Conservation (phyloP, 2,329 filamentous ascomycete genomes). For the Trichoderma breve region DNA sequence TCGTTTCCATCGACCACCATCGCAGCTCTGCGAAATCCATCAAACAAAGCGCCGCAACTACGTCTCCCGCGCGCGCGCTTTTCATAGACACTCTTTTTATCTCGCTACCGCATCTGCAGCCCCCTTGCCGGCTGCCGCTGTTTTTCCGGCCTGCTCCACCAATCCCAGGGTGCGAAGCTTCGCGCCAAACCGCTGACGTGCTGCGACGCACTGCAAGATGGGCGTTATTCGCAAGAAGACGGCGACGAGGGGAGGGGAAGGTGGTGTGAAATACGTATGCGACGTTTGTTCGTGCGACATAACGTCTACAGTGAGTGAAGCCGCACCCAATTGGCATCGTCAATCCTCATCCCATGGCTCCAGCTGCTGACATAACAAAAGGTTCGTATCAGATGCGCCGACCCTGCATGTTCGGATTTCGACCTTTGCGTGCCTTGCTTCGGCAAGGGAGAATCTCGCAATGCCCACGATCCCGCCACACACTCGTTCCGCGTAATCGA, state of each 20-base stretch:
- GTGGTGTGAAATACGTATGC: conserved; percentile 92
- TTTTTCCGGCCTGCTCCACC: conserved; percentile 18
- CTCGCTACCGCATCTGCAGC: background rate
- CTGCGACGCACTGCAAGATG: conserved; percentile 51
- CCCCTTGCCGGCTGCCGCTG: conserved; percentile 1
- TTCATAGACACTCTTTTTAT: conserved; percentile 16
- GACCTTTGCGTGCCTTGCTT: conserved; percentile 97
- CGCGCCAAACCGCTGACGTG: conserved; percentile 9
- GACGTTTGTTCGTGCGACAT: conserved; percentile 96
- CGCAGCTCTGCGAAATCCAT: conserved; percentile 28
- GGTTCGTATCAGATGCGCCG: conserved; percentile 93
- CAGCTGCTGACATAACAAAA: conserved; percentile 37
- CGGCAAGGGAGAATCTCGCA: conserved; percentile 73
- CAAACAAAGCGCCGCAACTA: conserved; percentile 29
- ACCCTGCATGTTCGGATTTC: conserved; percentile 82
- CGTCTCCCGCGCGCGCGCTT: conserved; percentile 23
- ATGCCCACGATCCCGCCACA: conserved; percentile 79
- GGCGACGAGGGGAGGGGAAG: conserved; percentile 78
- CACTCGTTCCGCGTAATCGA: conserved; percentile 94
- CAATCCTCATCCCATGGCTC: conserved; percentile 2
- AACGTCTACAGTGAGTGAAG: conserved; percentile 78
- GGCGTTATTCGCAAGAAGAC: conserved; percentile 97
- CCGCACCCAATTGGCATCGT: background rate
- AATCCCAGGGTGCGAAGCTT: conserved; percentile 17
- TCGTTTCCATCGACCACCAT: conserved; percentile 24